Conservation (phyloP, 805 yeast genomes). For the Alloascoidea africana region DNA sequence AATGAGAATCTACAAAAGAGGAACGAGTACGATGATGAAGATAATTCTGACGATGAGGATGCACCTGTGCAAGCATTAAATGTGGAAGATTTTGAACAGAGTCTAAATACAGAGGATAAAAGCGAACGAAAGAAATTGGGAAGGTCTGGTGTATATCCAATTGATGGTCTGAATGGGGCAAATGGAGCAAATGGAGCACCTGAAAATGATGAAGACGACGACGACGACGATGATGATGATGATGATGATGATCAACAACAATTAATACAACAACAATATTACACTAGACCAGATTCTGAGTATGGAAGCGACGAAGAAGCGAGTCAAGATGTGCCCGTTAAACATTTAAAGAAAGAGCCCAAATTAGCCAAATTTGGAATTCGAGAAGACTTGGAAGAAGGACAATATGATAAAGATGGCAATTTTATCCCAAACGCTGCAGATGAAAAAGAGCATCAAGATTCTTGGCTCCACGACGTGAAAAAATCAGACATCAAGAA, state of each 20-base stretch:
- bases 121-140: background rate
- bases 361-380: constrained; percentile 7
- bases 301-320: no score
- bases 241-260: constrained; percentile 2
- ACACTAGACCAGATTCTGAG: no score
- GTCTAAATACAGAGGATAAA: background rate
- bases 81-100: background rate
- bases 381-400: constrained; percentile 18
- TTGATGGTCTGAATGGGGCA: background rate
- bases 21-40: background rate
- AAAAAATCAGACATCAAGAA: constrained; percentile 20
- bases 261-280: no score
- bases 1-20: background rate
- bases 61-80: background rate
- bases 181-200: background rate
- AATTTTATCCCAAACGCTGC: constrained; percentile 32
- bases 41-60: background rate
- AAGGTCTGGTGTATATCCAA: background rate
- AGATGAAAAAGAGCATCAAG: constrained; percentile 20
- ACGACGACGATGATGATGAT: constrained; percentile 5
- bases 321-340: no score
- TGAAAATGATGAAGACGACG: constrained; percentile 5
- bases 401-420: constrained; percentile 31
- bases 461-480: constrained; percentile 22
- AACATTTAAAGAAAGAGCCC: no score